These are phyloP conservation scores for Podospora didyma DNA, from an alignment of 495 filamentous ascomycete species.

Conservation along the genomic window DNA sequence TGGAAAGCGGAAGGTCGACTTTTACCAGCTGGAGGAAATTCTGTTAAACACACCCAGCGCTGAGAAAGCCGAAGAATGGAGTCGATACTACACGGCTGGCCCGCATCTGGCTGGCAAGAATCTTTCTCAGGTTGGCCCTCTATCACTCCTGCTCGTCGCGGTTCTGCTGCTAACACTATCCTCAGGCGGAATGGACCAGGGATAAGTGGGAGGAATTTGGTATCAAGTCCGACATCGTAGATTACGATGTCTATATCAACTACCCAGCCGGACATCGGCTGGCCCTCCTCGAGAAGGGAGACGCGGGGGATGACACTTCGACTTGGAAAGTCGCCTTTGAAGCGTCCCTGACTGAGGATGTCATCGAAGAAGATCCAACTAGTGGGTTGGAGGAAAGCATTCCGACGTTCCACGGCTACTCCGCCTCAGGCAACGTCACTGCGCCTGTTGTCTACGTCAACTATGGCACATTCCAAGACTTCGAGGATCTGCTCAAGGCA, in stretches of 20 bases:
- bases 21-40: conserved; percentile 65
- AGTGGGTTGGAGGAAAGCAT: conserved; percentile 67
- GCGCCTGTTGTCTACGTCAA: conserved; percentile 77
- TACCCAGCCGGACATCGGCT: conserved; percentile 79
- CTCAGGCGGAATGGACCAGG: conserved; percentile 79
- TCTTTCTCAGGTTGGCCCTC: conserved; percentile 46
- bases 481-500: conserved; percentile 72
- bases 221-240: conserved; percentile 63
- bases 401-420: conserved; percentile 95
- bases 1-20: conserved; percentile 41
- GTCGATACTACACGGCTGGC: conserved; percentile 83
- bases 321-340: conserved; percentile 68
- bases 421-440: conserved; percentile 85
- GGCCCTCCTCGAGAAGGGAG: conserved; percentile 68
- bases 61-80: conserved; percentile 73
- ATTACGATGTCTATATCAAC: conserved; percentile 90
- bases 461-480: conserved; percentile 82
- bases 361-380: conserved; percentile 79
- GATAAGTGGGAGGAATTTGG: conserved; percentile 84
- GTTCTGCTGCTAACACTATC: not conserved
- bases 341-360: conserved; percentile 78
- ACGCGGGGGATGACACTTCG: conserved; percentile 25
- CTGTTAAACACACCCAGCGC: conserved; percentile 67
- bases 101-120: conserved; percentile 90
- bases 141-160: not conserved